Percentiles rank a stretch among this genome's conserved stretches.
phyloP scores from a whole-genome alignment of 1,284 basidiomycete genomes.

The Ustilago crameri region DNA sequence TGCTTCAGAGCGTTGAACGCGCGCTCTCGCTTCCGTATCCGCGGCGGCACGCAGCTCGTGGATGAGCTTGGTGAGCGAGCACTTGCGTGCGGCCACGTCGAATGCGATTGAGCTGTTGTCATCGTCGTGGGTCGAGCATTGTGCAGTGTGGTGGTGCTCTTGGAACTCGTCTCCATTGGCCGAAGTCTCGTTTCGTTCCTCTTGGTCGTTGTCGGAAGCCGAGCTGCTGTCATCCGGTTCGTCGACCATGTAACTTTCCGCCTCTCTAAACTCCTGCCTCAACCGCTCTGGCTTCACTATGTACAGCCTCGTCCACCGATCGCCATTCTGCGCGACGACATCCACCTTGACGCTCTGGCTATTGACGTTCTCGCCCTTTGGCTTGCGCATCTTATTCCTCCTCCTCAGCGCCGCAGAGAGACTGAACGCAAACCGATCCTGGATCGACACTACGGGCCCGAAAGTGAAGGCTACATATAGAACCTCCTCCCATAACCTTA shows the following conservation, averaged over 20 bases:
- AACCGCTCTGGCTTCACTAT: slow-evolving; percentile 44
- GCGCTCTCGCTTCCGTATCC: slow-evolving; percentile 22
- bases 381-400: slow-evolving; percentile 27
- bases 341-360: slow-evolving; percentile 51
- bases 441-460: slow-evolving; percentile 40
- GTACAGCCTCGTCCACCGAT: slow-evolving; percentile 48
- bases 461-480: slow-evolving; percentile 38
- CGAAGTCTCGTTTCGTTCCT: background rate
- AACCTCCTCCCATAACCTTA: slow-evolving; percentile 48
- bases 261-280: slow-evolving; percentile 54
- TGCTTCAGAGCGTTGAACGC: slow-evolving; percentile 26
- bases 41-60: slow-evolving; percentile 43
- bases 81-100: slow-evolving; percentile 43
- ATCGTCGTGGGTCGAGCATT: slow-evolving; percentile 1
- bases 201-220: slow-evolving; percentile 22
- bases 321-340: slow-evolving; percentile 46
- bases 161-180: slow-evolving; percentile 10
- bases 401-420: slow-evolving; percentile 18
- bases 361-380: slow-evolving; percentile 18
- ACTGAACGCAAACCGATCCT: slow-evolving; percentile 40
- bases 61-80: slow-evolving; percentile 40
- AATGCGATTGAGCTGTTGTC: slow-evolving; percentile 12
- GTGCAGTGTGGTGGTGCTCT: slow-evolving; percentile 18
- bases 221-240: slow-evolving; percentile 16
- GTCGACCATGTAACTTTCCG: slow-evolving; percentile 53